Base-by-base conservation (phyloP, 257 asterid species). In the Echium plantagineum region DNA sequence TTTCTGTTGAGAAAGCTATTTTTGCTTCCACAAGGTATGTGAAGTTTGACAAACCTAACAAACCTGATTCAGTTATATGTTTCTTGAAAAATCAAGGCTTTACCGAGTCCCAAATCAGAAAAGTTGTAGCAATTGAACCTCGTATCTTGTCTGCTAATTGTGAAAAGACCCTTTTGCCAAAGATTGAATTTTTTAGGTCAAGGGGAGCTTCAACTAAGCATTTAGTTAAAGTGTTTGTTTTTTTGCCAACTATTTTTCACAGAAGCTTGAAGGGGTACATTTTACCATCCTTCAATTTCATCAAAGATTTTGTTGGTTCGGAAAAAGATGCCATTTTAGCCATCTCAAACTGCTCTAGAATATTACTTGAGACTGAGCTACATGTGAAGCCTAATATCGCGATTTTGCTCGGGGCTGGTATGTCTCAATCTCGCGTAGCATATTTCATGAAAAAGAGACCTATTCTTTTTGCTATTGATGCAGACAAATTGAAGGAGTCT, bases 91-190 rank as follows among this genome's bases (percentile, higher is more conserved):
- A 28, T 12, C 56, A 35, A 7, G 47, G 47, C 13, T 35, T 35
- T 35, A 35, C 15, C 1, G 47, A 35, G 13, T 26, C 57, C 35
- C 68, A 71, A 55, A 32, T 71, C 24, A 21, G 42, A 18, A 54
- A n/a, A 1, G 10, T 61, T 5, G 18, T 66, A 20, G 13, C 5
- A 19, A 15, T 13, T 7, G 21, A 17, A 13, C 76, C 76, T 7
- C 7, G 26, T 9, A n/a, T 71, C 16, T 38, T 66, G 9, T 13
- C 52, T 20, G 31, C 31, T 56, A 26, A 26, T 49, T 65, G 72
- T 47, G 60, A 71, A 57, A 47, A 66, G 15, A 60, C 63, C 63
- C 63, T 59, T 68, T 32, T 72, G 73, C 73, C 73, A 48, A 67
- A 72, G 61, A 55, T 72, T 18, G 52, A 59, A 5, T 72, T 67